phyloP scores from a whole-genome alignment of 768 basidiomycete genomes.

The Auriculariales sp. region DNA sequence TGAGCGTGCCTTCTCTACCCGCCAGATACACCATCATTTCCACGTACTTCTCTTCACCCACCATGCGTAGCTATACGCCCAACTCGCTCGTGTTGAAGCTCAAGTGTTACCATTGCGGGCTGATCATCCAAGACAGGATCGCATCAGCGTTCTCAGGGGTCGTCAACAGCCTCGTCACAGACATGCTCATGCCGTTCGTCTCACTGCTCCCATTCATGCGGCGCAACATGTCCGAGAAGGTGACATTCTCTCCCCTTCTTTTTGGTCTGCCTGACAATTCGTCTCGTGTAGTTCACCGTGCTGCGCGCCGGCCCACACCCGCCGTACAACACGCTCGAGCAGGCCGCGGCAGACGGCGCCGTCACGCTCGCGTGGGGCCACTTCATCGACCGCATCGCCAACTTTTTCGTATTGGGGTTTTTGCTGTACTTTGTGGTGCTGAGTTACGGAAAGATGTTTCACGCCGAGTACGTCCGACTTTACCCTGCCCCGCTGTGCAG shows the following conservation, averaged over 20 bases:
- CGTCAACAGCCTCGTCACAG: constrained; percentile 28
- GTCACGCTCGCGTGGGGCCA: constrained; percentile 22
- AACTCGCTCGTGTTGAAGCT: not conserved
- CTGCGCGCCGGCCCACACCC: constrained; percentile 19
- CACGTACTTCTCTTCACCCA: not conserved
- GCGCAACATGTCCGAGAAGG: constrained; percentile 29
- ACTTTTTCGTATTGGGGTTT: constrained; percentile 24
- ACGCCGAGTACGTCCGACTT: too few relatives aligned
- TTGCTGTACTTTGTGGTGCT: constrained; percentile 23
- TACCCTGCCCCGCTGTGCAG: not conserved
- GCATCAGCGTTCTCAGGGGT: constrained; percentile 27
- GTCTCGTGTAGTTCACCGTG: constrained; percentile 24
- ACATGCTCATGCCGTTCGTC: constrained; percentile 26
- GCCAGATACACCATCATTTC: too few relatives aligned
- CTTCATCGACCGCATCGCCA: constrained; percentile 24
- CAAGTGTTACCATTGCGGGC: not conserved
- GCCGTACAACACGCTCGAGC: constrained; percentile 28
- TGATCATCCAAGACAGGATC: constrained; percentile 10
- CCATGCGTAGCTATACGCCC: not conserved
- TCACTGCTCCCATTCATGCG: constrained; percentile 29
- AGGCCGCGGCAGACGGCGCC: constrained; percentile 30
- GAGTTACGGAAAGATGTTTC: not conserved
- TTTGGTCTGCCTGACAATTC: too few relatives aligned
- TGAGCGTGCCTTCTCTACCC: too few relatives aligned
- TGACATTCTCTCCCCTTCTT: too few relatives aligned